Evolutionary conservation across 257 asterid species (phyloP).

Genomic region (Leptodermis oblonga): DNA sequence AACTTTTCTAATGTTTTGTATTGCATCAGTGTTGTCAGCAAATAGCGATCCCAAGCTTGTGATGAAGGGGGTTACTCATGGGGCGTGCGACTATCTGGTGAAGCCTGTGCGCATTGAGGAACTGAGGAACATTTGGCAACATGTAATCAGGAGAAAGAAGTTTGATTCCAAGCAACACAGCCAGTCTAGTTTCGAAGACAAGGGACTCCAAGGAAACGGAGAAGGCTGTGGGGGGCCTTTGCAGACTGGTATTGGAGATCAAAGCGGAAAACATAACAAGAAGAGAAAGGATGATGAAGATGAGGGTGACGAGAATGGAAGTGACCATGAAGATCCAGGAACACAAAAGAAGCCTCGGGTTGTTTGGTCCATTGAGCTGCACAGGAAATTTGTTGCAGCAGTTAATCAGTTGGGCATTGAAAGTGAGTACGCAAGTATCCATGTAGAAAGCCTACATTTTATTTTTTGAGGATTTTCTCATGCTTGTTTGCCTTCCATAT

Average conservation of each 20-base stretch:
- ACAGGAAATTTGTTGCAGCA: conserved; percentile 76
- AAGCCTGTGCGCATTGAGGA: conserved; percentile 81
- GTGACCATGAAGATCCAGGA: conserved; percentile 54
- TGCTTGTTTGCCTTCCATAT: conserved; percentile 1
- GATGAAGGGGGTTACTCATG: conserved; percentile 75
- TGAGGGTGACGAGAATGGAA: conserved; percentile 48
- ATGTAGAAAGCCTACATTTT: background rate
- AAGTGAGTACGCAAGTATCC: conserved; percentile 39
- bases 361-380: conserved; percentile 93
- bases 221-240: conserved; percentile 44
- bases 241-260: conserved; percentile 43
- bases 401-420: conserved; percentile 87
- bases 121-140: conserved; percentile 84
- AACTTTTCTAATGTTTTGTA: conserved; percentile 9
- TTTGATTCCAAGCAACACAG: conserved; percentile 30
- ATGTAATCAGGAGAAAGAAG: conserved; percentile 66
- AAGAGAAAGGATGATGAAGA: conserved; percentile 87
- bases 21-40: conserved; percentile 72
- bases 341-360: conserved; percentile 81
- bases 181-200: conserved; percentile 31
- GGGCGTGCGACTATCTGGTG: conserved; percentile 91
- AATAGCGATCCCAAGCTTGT: conserved; percentile 69
- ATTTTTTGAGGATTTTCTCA: conserved; percentile 11
- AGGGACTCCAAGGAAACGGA: conserved; percentile 33
- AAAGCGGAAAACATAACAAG: conserved; percentile 45